Base-by-base conservation (phyloP, 192 early-diverging fungal genomes). In the Spinellus fusiger region DNA sequence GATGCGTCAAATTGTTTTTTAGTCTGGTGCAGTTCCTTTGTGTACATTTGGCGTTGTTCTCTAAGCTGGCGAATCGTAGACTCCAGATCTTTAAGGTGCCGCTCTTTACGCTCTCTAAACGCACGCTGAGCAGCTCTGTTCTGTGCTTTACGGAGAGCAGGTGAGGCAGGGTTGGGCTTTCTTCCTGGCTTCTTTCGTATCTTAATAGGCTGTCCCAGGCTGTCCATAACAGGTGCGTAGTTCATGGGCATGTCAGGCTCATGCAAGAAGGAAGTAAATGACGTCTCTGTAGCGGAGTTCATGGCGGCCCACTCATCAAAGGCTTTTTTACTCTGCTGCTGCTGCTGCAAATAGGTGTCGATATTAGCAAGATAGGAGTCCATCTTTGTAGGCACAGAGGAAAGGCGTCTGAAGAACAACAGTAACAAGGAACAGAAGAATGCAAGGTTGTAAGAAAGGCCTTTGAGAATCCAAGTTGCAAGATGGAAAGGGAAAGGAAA, bases 101-200 rank as follows among this genome's bases (percentile, higher is more conserved):
- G 80, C 59, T 92, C 85, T 59, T 89, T 91, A 53, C 93, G 83
- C 66, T 95, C 91, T 57, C 93, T 86, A 65, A 95, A 95, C 2
- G 93, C 93, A 12, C 93, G 76, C 75, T 95, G 93, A 0, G 93
- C 93, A 4, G 89, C 91, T 12, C 93, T 79, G 70, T 95, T 95
- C 70, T 95, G 93, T 13, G 86, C 90, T 28, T 84, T 84, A 7
- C 82, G 68, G 29, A 81, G 62, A 23, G 79, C 82, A n/a, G 82
- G 79, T 5, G 79, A 81, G 20, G 79, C 80, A 46, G 82, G 82
- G 33, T 81, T 80, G 18, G 82, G 82, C 26, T 84, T 84, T 5
- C 82, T 63, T 6, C 82, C 82, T n/a, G 82, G 82, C 49, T 80
- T 84, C 49, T 81, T 84, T 4, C 77, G 73, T 26, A 76, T 71